These are phyloP conservation scores for Eleusine indica DNA, from an alignment of 176 grass and related monocot species.

Conservation along the genomic window DNA sequence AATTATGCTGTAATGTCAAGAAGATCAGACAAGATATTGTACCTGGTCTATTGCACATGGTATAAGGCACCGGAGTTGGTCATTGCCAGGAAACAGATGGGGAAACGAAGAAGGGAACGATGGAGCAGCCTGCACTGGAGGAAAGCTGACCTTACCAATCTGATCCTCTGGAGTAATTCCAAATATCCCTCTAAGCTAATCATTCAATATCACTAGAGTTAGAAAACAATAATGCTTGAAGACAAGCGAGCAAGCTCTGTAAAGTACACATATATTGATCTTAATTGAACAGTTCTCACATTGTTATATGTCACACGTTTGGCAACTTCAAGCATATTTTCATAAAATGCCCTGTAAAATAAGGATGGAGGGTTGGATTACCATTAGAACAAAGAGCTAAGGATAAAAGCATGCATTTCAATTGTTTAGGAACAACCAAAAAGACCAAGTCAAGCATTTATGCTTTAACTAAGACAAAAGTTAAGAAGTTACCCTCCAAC, in stretches of 20 bases:
- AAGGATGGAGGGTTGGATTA: conserved; percentile 18
- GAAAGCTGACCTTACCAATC: conserved; percentile 90
- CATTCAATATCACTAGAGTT: conserved; percentile 6
- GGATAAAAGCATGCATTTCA: no score
- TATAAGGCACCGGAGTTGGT: conserved; percentile 82
- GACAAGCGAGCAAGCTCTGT: conserved; percentile 17
- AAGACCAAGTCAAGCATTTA: background rate
- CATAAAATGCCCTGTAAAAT: conserved; percentile 71
- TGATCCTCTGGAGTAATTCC: conserved; percentile 86
- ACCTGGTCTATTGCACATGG: conserved; percentile 99
- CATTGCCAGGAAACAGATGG: conserved; percentile 71
- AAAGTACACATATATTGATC: background rate
- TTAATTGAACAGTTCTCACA: conserved; percentile 45
- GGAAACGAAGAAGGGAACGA: conserved; percentile 97
- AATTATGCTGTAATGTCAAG: background rate
- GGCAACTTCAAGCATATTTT: conserved; percentile 84
- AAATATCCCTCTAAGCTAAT: conserved; percentile 87
- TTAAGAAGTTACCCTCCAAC: conserved; percentile 75
- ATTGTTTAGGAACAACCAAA: no score
- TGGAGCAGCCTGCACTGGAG: conserved; percentile 89
- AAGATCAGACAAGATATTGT: conserved; percentile 27
- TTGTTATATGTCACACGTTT: conserved; percentile 93
- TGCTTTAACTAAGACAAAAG: background rate
- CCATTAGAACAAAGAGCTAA: no score
- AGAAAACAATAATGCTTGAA: no score